Evolutionary conservation across 2,329 filamentous ascomycete genomes (phyloP), one percentile per base, ranked within the genome.

Genomic region (Sclerotinia nivalis): DNA sequence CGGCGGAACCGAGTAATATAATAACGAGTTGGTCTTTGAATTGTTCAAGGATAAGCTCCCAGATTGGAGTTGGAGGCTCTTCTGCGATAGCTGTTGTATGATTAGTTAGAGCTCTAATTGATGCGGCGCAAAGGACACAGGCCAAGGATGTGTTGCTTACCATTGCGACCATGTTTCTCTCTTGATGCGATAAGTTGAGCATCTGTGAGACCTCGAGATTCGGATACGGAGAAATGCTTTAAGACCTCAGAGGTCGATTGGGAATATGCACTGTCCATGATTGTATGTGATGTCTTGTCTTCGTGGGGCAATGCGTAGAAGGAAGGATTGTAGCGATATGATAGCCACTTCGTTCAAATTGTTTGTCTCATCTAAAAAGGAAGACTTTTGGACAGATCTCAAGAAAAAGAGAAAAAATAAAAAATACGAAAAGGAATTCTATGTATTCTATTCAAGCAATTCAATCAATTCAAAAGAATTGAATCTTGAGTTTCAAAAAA

Each of bases 11-110:
- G 64, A 99, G 87, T 31, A 99, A 86, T 76, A 99, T 99, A 68
- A 99, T 87, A 75, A 99, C 96, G 61, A 99, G 88, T 82, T 99
- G 96, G 80, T 99, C 96, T 82, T 99, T 97, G 87, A 99, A 99
- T 81, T 99, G 96, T 83, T 99, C 96, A 71, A 99, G 87, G 69
- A 99, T 93, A 73, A 99, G 89, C 82, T 98, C 88, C 96, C 95
- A 99, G 61, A 99, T 80, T 52, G 96, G 96, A 45, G 96, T 99
- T 4, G 96, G 93, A 68, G 96, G 96, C 74, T 99, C 96, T 83
- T 99, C 96, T 59, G 88, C 87, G 69, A 93, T 85, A 69, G 89
- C 89, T 92, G 49, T 69, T 56, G 73, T 64, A 69, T 43, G 70
- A 73, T 58, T 69, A 71, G 78, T 73, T 77, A 67, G 45, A 68